Conservation (phyloP, 257 asterid genomes). For the Misopates orontium region DNA sequence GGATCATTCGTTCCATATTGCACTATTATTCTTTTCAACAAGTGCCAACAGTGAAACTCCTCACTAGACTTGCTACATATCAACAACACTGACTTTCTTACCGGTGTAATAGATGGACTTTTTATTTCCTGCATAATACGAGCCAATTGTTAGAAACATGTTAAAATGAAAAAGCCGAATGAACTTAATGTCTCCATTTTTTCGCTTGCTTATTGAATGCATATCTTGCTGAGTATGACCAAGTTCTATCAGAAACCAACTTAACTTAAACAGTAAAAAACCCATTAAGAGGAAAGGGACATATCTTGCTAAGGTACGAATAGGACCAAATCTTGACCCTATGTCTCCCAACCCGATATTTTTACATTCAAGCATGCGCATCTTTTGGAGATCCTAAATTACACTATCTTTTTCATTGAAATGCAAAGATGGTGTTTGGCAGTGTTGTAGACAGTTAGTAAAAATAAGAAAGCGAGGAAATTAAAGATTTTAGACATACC, state of each 20-base stretch:
- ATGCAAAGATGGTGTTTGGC: neutral
- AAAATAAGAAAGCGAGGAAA: neutral
- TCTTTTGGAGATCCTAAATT: neutral
- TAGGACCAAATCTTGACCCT: too few relatives aligned
- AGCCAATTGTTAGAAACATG: neutral
- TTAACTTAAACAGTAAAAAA: neutral
- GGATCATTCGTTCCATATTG: conserved; percentile 2
- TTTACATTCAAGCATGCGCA: neutral
- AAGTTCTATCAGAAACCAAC: neutral
- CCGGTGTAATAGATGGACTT: neutral
- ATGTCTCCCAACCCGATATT: neutral
- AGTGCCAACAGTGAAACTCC: conserved; percentile 8
- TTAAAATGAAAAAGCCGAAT: neutral
- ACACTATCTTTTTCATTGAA: neutral
- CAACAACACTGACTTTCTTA: neutral
- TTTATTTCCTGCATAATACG: conserved; percentile 38
- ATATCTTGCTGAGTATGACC: neutral
- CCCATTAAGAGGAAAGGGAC: too few relatives aligned
- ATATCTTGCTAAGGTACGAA: neutral
- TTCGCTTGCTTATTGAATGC: neutral
- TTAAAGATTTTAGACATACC: conserved; percentile 43
- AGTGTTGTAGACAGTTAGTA: neutral
- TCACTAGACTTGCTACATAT: neutral
- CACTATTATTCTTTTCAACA: conserved; percentile 15
- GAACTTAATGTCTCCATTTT: neutral